Evolutionary conservation across 2,329 filamentous ascomycete genomes (phyloP), one percentile per base, ranked within the genome.

Genomic region (Thielaviopsis euricoi): DNA sequence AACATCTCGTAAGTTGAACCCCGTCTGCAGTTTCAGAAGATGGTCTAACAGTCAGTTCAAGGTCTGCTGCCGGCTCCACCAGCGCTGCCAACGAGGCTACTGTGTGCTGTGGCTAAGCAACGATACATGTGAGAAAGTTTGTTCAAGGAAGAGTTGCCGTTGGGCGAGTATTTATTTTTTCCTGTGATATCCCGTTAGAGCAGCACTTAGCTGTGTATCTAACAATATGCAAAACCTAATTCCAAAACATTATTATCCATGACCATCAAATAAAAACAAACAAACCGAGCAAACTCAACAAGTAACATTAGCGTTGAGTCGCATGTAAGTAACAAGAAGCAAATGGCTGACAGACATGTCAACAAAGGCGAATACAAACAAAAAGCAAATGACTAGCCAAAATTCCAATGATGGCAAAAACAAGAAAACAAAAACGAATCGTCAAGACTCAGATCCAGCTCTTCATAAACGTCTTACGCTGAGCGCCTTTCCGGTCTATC

Each of bases 21-120:
- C 19, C 12, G n/a, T 23, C 48, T 21, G 22, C 25, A 13, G 3
- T 25, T 21, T 26, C 37, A 21, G 29, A 33, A 2, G 12, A 2
- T 10, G 29, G 9, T 6, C 29, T 33, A 33, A 33, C 29, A 6
- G 29, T 33, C 9, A 26, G 6, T 37, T 12, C 9, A 55, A 60
- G 55, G 6, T 60, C 55, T n/a, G 23, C 52, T 12, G 25, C 62
- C 2, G 58, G 56, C 43, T 52, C 52, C 23, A 71, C 69, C 2
- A 70, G 67, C 43, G 70, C 69, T 6, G 62, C 68, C 15, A 65
- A 66, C 10, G 70, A 73, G 60, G 65, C 70, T 12, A 73, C 71
- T 1, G 65, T 74, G 12, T 74, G 71, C 62, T 74, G 72, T 57
- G 71, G 71, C 46, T 74, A 64, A 64, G 19, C 37, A 43, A 15